phyloP scores from a whole-genome alignment of 148 eudicot species.

The Spergularia marina region DNA sequence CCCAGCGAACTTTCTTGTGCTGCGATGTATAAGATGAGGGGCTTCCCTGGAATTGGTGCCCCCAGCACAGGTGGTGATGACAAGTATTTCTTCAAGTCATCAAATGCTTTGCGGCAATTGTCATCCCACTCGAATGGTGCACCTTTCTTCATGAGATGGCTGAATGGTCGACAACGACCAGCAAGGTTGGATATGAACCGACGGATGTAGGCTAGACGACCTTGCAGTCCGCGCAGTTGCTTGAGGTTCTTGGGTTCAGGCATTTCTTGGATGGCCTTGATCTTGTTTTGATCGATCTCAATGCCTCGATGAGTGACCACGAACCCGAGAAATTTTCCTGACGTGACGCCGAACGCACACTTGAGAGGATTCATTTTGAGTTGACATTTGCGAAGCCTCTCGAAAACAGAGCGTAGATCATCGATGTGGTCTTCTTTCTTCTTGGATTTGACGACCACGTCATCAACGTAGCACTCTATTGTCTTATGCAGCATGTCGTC shows the following conservation, averaged over 20 bases:
- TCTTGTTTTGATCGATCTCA: too few species aligned
- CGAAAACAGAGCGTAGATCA: too few species aligned
- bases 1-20: background rate
- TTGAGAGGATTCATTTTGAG: too few species aligned
- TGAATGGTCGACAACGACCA: background rate
- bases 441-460: background rate
- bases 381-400: too few species aligned
- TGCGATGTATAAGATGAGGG: background rate
- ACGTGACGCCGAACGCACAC: too few species aligned
- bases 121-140: background rate
- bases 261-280: background rate
- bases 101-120: background rate
- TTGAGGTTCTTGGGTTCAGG: background rate
- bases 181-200: background rate
- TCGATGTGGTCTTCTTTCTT: too few species aligned
- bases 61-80: background rate
- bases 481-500: constrained; percentile 3
- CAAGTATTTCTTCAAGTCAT: background rate
- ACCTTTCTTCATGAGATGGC: background rate
- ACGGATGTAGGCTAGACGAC: background rate
- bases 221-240: background rate
- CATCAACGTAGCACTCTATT: background rate
- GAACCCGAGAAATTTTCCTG: too few species aligned
- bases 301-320: too few species aligned
- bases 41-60: background rate